phyloP scores from a whole-genome alignment of 106 monocot species.

The Hemerocallis citrina region DNA sequence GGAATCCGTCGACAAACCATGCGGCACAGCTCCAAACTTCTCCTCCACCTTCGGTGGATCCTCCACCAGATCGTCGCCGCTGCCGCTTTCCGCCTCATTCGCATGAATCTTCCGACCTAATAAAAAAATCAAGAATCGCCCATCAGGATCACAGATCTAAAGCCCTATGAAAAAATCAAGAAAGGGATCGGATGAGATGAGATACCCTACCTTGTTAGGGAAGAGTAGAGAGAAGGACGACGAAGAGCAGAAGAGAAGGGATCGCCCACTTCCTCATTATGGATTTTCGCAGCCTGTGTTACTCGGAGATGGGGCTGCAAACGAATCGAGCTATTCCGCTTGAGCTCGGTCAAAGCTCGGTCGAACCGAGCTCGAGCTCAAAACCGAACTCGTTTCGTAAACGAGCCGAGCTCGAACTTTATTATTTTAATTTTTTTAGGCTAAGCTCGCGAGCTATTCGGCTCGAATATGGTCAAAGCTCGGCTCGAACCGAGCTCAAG shows the following conservation, averaged over 20 bases:
- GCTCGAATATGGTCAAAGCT: too few species aligned
- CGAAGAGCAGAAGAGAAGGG: slow-evolving; percentile 43
- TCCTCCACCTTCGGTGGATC: slow-evolving; percentile 97
- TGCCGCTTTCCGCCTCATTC: slow-evolving; percentile 55
- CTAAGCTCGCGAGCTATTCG: too few species aligned
- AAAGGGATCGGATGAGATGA: background rate
- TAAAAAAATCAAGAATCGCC: background rate
- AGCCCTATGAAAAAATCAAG: background rate
- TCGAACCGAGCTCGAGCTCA: too few species aligned
- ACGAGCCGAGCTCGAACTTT: too few species aligned
- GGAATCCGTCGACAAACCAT: slow-evolving; percentile 83
- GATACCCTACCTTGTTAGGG: slow-evolving; percentile 40
- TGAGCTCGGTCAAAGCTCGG: too few species aligned
- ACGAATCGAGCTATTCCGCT: too few species aligned
- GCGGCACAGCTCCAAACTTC: slow-evolving; percentile 77
- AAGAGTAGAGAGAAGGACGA: slow-evolving; percentile 39
- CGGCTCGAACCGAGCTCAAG: too few species aligned
- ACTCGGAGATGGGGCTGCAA: too few species aligned
- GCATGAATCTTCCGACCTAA: slow-evolving; percentile 60
- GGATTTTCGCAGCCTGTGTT: too few species aligned
- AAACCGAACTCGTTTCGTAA: too few species aligned
- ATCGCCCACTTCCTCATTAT: slow-evolving; percentile 69
- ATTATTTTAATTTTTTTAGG: too few species aligned
- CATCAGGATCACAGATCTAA: background rate
- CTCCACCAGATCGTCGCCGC: slow-evolving; percentile 38